Base-by-base conservation (phyloP, 108 stramenopile species). In the Craspedostauros australis region DNA sequence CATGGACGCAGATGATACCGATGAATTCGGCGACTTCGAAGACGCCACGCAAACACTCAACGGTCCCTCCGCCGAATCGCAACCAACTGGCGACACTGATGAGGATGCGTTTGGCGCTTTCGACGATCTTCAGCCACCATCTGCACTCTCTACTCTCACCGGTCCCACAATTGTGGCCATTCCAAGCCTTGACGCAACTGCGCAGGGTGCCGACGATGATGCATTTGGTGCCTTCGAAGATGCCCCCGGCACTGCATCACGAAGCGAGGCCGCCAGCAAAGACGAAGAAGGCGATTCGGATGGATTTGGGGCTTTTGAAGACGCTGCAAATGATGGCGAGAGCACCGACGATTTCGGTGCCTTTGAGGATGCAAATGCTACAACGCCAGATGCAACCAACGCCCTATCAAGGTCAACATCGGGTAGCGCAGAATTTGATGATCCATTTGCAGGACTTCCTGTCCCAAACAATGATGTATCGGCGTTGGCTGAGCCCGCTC, bases 61-160 rank as follows among this genome's bases (percentile, higher is more conserved):
- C n/a, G n/a, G n/a, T 4, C 7, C 0, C 18, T 12, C 18, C 15
- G 0, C 4, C 4, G 0, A 27, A 37, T 4, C 12, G 7, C 21
- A 14, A n/a, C n/a, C n/a, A 21, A 18, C 25, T 7, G 23, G 21
- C 15, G n/a, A 55, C 38, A 54, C 37, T 39, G 66, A 67, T 31
- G 58, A 54, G 51, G 57, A 50, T 19, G 48, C 19, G 2, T 57
- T 57, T 32, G 37, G 42, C 26, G 16, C 44, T n/a, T n/a, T n/a
- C n/a, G n/a, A n/a, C n/a, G n/a, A n/a, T n/a, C n/a, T n/a, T n/a
- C n/a, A n/a, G n/a, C n/a, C n/a, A n/a, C n/a, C n/a, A n/a, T n/a
- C n/a, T n/a, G n/a, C n/a, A n/a, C n/a, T n/a, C n/a, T n/a, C n/a
- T n/a, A n/a, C n/a, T n/a, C n/a, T n/a, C n/a, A n/a, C n/a, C n/a